Conservation (phyloP, 768 basidiomycete species). For the Boletus coccyginus region DNA sequence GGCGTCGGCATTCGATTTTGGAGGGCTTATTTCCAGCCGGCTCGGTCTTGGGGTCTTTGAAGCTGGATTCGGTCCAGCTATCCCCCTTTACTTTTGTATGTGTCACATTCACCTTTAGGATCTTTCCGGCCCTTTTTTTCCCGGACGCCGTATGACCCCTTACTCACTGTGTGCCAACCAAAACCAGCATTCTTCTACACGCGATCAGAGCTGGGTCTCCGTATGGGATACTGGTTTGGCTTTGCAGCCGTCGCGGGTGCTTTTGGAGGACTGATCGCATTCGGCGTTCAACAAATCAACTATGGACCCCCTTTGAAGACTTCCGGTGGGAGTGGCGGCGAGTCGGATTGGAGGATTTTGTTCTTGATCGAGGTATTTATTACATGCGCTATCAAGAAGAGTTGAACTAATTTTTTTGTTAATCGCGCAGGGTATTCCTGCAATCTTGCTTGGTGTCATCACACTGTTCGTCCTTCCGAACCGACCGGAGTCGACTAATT, state of each 20-base stretch:
- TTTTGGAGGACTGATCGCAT: constrained; percentile 82
- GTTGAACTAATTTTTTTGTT: neutral
- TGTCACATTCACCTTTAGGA: neutral
- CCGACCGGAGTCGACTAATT: constrained; percentile 66
- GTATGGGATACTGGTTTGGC: constrained; percentile 81
- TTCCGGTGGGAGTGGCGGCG: constrained; percentile 23
- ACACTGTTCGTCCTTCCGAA: constrained; percentile 60
- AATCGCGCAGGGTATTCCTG: constrained; percentile 55
- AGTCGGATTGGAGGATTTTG: constrained; percentile 39
- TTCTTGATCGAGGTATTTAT: constrained; percentile 70
- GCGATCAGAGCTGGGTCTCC: constrained; percentile 66
- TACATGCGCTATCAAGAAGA: too few species aligned
- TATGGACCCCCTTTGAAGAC: constrained; percentile 25
- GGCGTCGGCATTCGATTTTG: constrained; percentile 61
- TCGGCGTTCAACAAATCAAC: constrained; percentile 72
- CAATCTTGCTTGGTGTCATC: constrained; percentile 59
- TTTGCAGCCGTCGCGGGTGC: constrained; percentile 84
- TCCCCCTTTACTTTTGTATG: constrained; percentile 77
- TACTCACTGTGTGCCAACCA: neutral
- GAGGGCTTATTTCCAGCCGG: constrained; percentile 55
- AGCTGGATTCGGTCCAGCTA: constrained; percentile 73
- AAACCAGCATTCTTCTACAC: constrained; percentile 75
- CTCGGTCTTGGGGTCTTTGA: constrained; percentile 74
- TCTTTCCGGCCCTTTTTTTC: neutral
- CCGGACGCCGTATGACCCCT: neutral